Base-by-base conservation (phyloP, 768 basidiomycete genomes). In the Leccinum ochraceum region DNA sequence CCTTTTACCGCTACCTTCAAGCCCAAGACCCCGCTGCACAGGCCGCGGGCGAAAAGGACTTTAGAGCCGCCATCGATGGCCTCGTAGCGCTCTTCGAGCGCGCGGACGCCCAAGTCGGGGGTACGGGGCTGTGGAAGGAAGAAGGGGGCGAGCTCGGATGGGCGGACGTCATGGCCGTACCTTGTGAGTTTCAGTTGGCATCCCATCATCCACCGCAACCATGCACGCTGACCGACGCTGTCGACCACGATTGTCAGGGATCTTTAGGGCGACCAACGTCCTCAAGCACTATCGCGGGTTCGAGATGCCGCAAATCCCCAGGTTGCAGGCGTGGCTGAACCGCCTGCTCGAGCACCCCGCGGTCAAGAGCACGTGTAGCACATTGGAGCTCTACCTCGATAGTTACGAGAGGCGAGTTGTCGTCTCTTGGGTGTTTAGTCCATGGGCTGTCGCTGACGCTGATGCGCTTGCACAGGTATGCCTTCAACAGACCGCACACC, bases 1-100 rank as follows among this genome's bases (percentile, higher is more conserved):
- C 86, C 0, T 92, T 91, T 72, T 90, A 90, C 66, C 83, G 88
- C 30, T 90, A 80, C 65, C 79, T 92, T 30, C 89, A 91, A 75
- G 86, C 88, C 0, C 89, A 89, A 72, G 84, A 84, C 7, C 56
- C 69, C 9, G 72, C 71, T 4, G 78, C 82, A 1, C 88, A 90
- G 68, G 79, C 81, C 51, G 73, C 78, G 20, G 71, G 67, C 3
- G 84, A 79, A 2, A 81, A 78, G 57, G 88, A 88, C 20, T 87
- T 88, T 61, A 75, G 76, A 39, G 71, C 72, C 0, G 79, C 83
- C 1, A 68, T 91, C 13, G 80, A 82, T 24, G 67, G 68, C 1
- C 81, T 91, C 36, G 78, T 85, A 0, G 63, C 56, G 1, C 76
- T 88, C 9, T 78, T 90, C 37, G 83, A 89, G 17, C 65, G 69